Evolutionary conservation across 305 asterid species (phyloP), one percentile per base, ranked within the genome.

Genomic region (Fraxinus xanthoxyloides): DNA sequence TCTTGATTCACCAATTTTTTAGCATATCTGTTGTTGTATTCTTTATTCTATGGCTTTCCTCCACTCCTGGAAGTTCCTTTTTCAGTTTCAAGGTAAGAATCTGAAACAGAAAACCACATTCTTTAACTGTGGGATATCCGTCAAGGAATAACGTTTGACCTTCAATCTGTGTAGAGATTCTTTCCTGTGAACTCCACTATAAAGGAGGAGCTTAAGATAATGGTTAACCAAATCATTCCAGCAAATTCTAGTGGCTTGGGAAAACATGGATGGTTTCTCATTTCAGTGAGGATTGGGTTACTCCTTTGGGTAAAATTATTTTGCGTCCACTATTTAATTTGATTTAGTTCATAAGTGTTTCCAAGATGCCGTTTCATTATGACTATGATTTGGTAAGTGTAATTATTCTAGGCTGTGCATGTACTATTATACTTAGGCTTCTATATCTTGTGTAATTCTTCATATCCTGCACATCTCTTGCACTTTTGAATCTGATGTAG

Each of bases 291-390:
- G 89, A 84, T 94, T 84, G 88, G 91, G 84, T 82, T 96, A 87
- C 94, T 94, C 88, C 98, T 96, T 81, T 96, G 99, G 99, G 99
- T 96, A 92, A 81, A n/a, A n/a, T n/a, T n/a, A n/a, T n/a, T n/a
- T n/a, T n/a, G n/a, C n/a, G n/a, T n/a, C n/a, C n/a, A n/a, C n/a
- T n/a, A n/a, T n/a, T n/a, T n/a, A n/a, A n/a, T n/a, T n/a, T n/a
- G n/a, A n/a, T n/a, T n/a, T n/a, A n/a, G n/a, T n/a, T n/a, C n/a
- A n/a, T n/a, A n/a, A n/a, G n/a, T n/a, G n/a, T n/a, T n/a, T n/a
- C n/a, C n/a, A n/a, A n/a, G n/a, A n/a, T n/a, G n/a, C n/a, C n/a
- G n/a, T n/a, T n/a, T n/a, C n/a, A n/a, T 51, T 51, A 4, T 51
- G 61, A 8, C 72, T 8, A 23, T 21, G 23, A 59, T n/a, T 59